A percentile compares a stretch with the other conserved stretches of the same genome.
These are phyloP conservation scores for Lanmaoa rubissima DNA, from an alignment of 768 basidiomycete genomes.

Conservation along the genomic window DNA sequence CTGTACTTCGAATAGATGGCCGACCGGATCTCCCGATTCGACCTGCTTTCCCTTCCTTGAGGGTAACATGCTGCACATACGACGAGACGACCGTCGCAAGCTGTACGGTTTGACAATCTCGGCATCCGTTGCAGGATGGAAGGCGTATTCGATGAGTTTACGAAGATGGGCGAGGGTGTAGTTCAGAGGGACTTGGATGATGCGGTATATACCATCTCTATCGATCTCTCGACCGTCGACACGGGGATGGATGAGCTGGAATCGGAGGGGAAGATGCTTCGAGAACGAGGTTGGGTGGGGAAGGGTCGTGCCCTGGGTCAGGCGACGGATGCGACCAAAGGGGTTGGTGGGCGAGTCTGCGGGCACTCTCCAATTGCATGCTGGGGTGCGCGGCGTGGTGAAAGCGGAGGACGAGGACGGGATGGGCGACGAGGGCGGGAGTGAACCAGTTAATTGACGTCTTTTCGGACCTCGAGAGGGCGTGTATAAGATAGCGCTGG, in stretches of 20 bases:
- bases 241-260: constrained; percentile 50
- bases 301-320: constrained; percentile 36
- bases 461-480: constrained; percentile 33
- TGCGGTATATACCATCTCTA: constrained; percentile 55
- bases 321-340: constrained; percentile 54
- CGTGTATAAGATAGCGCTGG: constrained; percentile 26
- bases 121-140: constrained; percentile 32
- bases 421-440: constrained; percentile 30
- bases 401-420: constrained; percentile 25
- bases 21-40: constrained; percentile 18
- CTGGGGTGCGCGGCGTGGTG: constrained; percentile 38
- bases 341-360: constrained; percentile 73
- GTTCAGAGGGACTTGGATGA: constrained; percentile 67
- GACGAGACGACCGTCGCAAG: constrained; percentile 26
- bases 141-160: constrained; percentile 60
- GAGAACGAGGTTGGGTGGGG: constrained; percentile 49
- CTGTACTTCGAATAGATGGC: constrained; percentile 63
- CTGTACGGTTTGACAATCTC: constrained; percentile 23
- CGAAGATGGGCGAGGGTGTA: constrained; percentile 69
- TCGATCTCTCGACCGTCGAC: constrained; percentile 21
- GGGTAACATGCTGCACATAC: constrained; percentile 14
- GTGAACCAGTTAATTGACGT: constrained; percentile 18
- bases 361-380: constrained; percentile 43
- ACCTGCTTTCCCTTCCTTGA: constrained; percentile 22
- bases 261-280: constrained; percentile 61